Evolutionary conservation across 345 rosid genomes (phyloP), one percentile per base, ranked within the genome.

Genomic region (Jatropha curcas): DNA sequence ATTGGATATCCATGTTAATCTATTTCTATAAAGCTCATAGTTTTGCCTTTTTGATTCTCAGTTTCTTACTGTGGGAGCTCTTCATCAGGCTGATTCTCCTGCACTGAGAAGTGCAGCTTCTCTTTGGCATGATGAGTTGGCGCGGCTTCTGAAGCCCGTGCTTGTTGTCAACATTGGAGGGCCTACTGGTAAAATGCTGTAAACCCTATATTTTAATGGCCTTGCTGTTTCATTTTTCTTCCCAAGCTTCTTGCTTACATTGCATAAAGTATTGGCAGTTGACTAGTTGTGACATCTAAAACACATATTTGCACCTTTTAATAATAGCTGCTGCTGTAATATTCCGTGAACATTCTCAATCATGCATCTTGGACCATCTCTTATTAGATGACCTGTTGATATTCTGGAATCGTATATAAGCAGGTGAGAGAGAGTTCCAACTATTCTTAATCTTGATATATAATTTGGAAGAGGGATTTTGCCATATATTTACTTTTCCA

Each of bases 91-190:
- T 66, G 68, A 65, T 71, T 76, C 77, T 7, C 63, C 56, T 72
- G 74, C 76, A 22, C 25, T 63, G 30, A 45, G 76, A 57, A 52
- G 3, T 63, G 72, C 80, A 75, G 69, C 71, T 65, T 77, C 60
- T 31, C n/a, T 60, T 56, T 72, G 65, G 75, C 62, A 33, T 71
- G 71, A 68, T 52, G 62, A 73, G 56, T 64, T 78, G 67, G 74
- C 63, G 27, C 55, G 53, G 0, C 70, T 78, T 20, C 77, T 48
- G 11, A 78, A 78, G 71, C 81, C 81, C 48, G 37, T 78, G 77
- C 77, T 78, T 43, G 56, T 78, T 73, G 77, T 78, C 60, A 78
- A 78, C 55, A 73, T 78, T 68, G 81, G 81, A 62, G 81, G 81
- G 43, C 81, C 81, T 58, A 73, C 74, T n/a, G 30, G 81, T 78